Conservation (phyloP, 1,139 yeast genomes). For the Groenewaldozyma auringiensis region DNA sequence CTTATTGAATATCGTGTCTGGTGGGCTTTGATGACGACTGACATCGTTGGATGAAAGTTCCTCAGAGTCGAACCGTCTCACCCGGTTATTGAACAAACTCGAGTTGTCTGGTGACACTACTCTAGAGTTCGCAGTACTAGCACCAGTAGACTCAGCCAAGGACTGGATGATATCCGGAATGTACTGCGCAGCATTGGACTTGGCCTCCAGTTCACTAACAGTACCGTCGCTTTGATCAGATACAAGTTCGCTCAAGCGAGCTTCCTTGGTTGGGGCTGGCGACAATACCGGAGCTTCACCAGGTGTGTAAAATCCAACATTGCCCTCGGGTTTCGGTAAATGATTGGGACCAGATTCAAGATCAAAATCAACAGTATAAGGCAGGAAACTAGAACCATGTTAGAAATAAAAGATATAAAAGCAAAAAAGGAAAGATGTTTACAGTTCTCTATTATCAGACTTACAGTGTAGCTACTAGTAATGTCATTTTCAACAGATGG, state of each 20-base stretch:
- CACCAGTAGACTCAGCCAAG: slow-evolving; percentile 9
- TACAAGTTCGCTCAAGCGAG: no score
- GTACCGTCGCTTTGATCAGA: no score
- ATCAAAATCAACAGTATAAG: slow-evolving; percentile 66
- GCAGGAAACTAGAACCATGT: slow-evolving; percentile 46
- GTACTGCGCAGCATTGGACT: slow-evolving; percentile 3
- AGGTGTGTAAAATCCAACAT: background rate
- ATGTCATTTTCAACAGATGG: slow-evolving; percentile 21
- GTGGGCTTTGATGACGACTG: background rate
- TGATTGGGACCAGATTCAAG: slow-evolving; percentile 29
- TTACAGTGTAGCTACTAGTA: slow-evolving; percentile 24
- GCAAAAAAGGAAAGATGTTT: no score
- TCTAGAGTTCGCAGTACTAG: slow-evolving; percentile 1
- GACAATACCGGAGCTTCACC: no score
- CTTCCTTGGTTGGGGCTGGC: no score
- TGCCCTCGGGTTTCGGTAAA: background rate
- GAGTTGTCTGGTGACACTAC: background rate
- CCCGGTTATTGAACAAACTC: slow-evolving; percentile 4
- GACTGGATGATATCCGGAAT: slow-evolving; percentile 17
- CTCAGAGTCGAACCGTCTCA: background rate
- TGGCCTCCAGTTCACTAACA: background rate
- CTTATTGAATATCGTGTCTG: background rate
- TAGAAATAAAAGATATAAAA: no score
- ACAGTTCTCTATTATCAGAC: no score
- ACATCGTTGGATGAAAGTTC: background rate